phyloP scores from a whole-genome alignment of 176 grass and related monocot genomes.

The Saccharum spontaneum region DNA sequence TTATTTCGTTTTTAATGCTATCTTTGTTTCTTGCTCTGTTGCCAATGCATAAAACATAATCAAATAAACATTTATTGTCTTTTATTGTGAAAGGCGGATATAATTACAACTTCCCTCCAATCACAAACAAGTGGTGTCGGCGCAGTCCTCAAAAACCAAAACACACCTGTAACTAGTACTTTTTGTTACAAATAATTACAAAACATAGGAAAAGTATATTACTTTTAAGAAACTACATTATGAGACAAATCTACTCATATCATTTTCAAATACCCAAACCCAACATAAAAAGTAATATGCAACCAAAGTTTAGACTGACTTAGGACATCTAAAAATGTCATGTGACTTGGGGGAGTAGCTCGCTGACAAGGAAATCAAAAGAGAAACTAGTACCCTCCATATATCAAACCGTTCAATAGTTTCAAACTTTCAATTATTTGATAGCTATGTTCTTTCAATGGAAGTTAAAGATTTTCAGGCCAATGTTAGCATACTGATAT shows the following conservation, averaged over 20 bases:
- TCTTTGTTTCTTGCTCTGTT: not conserved
- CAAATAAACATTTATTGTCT: not conserved
- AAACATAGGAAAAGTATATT: not conserved
- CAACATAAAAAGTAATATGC: not conserved
- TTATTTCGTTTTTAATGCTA: not conserved
- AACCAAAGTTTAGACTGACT: not conserved
- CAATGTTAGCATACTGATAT: not conserved
- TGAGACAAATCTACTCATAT: not conserved
- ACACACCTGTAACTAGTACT: not conserved
- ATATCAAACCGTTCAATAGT: not conserved
- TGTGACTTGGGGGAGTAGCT: not conserved
- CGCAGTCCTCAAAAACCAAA: not conserved
- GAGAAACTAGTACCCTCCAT: not conserved
- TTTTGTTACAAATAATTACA: not conserved
- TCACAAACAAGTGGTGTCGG: not conserved
- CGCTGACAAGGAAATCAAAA: not conserved
- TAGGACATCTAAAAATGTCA: not conserved
- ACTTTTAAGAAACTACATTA: not conserved
- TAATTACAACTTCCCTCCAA: not conserved
- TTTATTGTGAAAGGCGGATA: not conserved
- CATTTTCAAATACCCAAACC: not conserved
- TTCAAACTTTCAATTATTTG: no score
- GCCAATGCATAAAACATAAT: not conserved
- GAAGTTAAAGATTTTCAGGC: not conserved
- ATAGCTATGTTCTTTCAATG: no score